phyloP scores from a whole-genome alignment of 805 yeast species.

The Zygotorulaspora sp. region DNA sequence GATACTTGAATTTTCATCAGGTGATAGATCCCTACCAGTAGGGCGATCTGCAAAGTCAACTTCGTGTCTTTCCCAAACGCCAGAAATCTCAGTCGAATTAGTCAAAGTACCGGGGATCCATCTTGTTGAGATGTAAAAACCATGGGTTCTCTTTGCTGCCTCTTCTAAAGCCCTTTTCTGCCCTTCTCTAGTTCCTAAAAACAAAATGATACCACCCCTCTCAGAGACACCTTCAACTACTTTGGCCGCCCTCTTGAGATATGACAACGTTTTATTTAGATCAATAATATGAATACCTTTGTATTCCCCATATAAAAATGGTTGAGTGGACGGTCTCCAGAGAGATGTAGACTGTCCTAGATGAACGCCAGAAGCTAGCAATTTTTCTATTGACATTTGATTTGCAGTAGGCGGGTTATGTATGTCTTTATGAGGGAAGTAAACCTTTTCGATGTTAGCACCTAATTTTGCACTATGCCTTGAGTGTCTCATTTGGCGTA shows the following conservation, averaged over 20 bases:
- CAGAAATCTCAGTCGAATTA: constrained; percentile 64
- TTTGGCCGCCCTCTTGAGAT: constrained; percentile 74
- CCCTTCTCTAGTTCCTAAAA: constrained; percentile 78
- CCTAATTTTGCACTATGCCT: constrained; percentile 56
- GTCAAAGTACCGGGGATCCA: constrained; percentile 97
- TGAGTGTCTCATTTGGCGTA: constrained; percentile 66
- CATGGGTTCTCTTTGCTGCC: constrained; percentile 74
- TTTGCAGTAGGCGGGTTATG: constrained; percentile 52
- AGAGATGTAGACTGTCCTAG: constrained; percentile 83
- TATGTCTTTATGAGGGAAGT: constrained; percentile 64
- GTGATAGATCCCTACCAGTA: constrained; percentile 54
- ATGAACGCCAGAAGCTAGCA: constrained; percentile 91
- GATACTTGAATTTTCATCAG: constrained; percentile 46
- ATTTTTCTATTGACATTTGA: constrained; percentile 60
- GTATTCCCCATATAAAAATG: constrained; percentile 81
- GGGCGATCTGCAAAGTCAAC: constrained; percentile 69
- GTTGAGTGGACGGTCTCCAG: constrained; percentile 78
- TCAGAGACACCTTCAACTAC: constrained; percentile 79
- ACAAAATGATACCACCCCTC: constrained; percentile 80
- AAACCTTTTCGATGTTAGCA: constrained; percentile 55
- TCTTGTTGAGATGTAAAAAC: constrained; percentile 74
- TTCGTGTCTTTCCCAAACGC: constrained; percentile 61
- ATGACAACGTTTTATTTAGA: constrained; percentile 72
- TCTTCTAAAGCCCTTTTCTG: constrained; percentile 68
- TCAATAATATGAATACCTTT: constrained; percentile 91